phyloP scores from a whole-genome alignment of 306 rosid species.

The Delonix regia region DNA sequence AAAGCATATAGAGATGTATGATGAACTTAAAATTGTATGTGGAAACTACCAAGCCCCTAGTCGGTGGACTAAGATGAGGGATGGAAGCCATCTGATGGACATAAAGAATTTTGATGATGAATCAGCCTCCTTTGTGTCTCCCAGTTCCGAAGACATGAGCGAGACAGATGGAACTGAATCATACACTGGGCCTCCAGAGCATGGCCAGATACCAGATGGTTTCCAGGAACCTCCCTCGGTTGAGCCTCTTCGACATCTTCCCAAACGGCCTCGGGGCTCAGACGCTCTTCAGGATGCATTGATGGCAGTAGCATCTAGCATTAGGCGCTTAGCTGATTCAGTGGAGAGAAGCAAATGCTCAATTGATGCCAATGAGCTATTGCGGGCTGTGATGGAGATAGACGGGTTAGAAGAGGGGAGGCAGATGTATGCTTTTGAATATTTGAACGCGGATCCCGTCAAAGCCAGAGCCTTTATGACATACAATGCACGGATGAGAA shows the following conservation, averaged over 20 bases:
- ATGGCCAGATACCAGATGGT: slow-evolving; percentile 62
- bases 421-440: slow-evolving; percentile 84
- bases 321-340: slow-evolving; percentile 74
- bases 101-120: slow-evolving; percentile 61
- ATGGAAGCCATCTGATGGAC: slow-evolving; percentile 48
- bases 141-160: slow-evolving; percentile 61
- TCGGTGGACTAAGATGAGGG: slow-evolving; percentile 70
- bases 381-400: slow-evolving; percentile 83
- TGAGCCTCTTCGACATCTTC: slow-evolving; percentile 55
- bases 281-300: slow-evolving; percentile 73
- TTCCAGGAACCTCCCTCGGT: slow-evolving; percentile 59
- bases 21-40: slow-evolving; percentile 82
- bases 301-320: slow-evolving; percentile 69
- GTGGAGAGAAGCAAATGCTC: slow-evolving; percentile 60
- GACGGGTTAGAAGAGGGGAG: slow-evolving; percentile 78
- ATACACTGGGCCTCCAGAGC: slow-evolving; percentile 59
- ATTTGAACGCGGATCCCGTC: slow-evolving; percentile 73
- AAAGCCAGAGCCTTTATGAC: slow-evolving; percentile 83
- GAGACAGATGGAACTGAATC: slow-evolving; percentile 79
- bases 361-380: slow-evolving; percentile 58
- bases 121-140: slow-evolving; percentile 69
- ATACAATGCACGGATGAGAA: slow-evolving; percentile 68
- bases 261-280: slow-evolving; percentile 63
- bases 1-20: slow-evolving; percentile 79
- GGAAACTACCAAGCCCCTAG: slow-evolving; percentile 82